Conservation (phyloP, 768 basidiomycete genomes). For the Tulasnella sp. region DNA sequence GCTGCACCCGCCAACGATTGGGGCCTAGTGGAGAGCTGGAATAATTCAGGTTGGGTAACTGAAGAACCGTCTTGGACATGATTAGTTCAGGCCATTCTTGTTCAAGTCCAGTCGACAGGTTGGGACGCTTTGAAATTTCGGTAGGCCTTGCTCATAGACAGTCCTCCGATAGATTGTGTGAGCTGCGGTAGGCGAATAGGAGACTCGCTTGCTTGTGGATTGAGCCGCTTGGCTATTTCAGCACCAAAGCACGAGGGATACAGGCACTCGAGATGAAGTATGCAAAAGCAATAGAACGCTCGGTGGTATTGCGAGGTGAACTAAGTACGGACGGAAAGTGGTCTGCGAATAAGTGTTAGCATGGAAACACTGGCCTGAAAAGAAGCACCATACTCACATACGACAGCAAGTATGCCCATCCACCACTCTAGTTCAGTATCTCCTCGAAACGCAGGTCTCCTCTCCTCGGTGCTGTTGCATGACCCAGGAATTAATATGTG, state of each 20-base stretch:
- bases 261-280: background rate
- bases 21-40: background rate
- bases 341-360: background rate
- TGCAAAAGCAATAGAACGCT: background rate
- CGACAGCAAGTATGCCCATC: background rate
- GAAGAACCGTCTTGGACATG: slow-evolving; percentile 14
- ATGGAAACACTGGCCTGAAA: background rate
- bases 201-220: background rate
- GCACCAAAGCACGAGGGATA: background rate
- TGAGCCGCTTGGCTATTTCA: no score
- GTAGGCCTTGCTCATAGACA: no score
- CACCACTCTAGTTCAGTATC: background rate
- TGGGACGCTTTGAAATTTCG: no score
- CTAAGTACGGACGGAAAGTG: background rate
- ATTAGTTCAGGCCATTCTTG: background rate
- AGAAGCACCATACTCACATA: background rate
- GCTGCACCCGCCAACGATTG: background rate
- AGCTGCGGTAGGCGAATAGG: background rate
- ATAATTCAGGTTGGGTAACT: background rate
- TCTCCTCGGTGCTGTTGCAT: slow-evolving; percentile 31
- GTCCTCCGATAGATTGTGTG: background rate
- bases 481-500: background rate
- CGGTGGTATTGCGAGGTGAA: background rate
- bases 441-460: slow-evolving; percentile 33
- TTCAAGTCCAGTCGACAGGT: no score